Evolutionary conservation across 768 basidiomycete species (phyloP).

Genomic region (Rhizopogon rudus): DNA sequence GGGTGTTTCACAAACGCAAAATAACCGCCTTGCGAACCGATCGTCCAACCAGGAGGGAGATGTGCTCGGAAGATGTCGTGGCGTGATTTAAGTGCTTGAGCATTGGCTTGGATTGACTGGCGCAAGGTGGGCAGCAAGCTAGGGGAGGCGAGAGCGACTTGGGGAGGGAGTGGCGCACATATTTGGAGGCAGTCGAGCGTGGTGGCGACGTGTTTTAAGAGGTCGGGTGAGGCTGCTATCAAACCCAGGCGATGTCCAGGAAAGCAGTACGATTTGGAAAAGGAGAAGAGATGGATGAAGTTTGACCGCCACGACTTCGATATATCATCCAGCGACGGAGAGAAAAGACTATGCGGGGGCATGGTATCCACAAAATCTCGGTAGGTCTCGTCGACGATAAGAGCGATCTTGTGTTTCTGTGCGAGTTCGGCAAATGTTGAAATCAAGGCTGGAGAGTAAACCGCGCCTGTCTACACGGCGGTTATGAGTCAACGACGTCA

Average conservation of each 20-base stretch:
- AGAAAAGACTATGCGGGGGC: slow-evolving; percentile 57
- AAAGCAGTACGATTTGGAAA: slow-evolving; percentile 77
- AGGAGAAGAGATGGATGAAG: slow-evolving; percentile 70
- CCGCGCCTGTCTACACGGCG: slow-evolving; percentile 54
- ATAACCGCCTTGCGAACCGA: slow-evolving; percentile 67
- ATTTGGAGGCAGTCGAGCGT: slow-evolving; percentile 79
- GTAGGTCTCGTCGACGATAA: slow-evolving; percentile 88
- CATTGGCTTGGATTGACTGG: slow-evolving; percentile 48
- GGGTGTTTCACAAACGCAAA: slow-evolving; percentile 77
- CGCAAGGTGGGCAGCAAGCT: slow-evolving; percentile 46
- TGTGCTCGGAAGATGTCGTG: slow-evolving; percentile 49
- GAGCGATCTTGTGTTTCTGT: slow-evolving; percentile 44
- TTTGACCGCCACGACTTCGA: slow-evolving; percentile 47
- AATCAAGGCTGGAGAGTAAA: slow-evolving; percentile 55
- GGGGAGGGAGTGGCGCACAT: slow-evolving; percentile 70
- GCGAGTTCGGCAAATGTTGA: slow-evolving; percentile 59
- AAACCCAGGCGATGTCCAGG: slow-evolving; percentile 80
- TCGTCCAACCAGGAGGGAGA: slow-evolving; percentile 52
- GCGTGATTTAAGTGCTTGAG: slow-evolving; percentile 43
- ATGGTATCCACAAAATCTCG: slow-evolving; percentile 63
- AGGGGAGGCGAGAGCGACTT: slow-evolving; percentile 54
- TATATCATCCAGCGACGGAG: slow-evolving; percentile 7
- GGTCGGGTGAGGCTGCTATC: slow-evolving; percentile 53
- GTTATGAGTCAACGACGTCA: neutral
- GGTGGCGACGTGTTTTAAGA: slow-evolving; percentile 46